Evolutionary conservation across 2,329 filamentous ascomycete species (phyloP).

Genomic region (Apiospora koreana): DNA sequence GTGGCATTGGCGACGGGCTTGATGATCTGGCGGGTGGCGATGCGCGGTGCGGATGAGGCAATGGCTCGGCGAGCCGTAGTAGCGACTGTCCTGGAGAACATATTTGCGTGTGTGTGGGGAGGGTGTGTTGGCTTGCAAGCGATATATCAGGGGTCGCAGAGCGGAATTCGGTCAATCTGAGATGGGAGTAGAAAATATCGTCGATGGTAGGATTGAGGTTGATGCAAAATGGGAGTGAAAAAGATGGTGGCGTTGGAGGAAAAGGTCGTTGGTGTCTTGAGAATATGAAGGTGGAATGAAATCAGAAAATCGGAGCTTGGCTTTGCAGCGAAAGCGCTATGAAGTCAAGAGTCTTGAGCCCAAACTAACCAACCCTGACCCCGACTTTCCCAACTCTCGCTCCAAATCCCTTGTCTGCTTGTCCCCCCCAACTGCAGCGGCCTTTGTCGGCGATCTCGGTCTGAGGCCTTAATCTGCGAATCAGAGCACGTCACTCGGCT

Average conservation of each 20-base stretch:
- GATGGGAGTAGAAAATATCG: slow-evolving; percentile 32
- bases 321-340: slow-evolving; percentile 7
- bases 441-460: slow-evolving; percentile 37
- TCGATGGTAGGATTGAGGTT: slow-evolving; percentile 21
- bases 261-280: slow-evolving; percentile 10
- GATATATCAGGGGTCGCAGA: slow-evolving; percentile 20
- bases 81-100: slow-evolving; percentile 20
- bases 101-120: slow-evolving; percentile 11
- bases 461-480: slow-evolving; percentile 27
- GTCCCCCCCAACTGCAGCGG: slow-evolving; percentile 16
- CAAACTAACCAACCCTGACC: neutral
- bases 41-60: slow-evolving; percentile 41
- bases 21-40: slow-evolving; percentile 42
- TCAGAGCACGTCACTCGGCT: slow-evolving; percentile 23
- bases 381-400: slow-evolving; percentile 2
- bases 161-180: neutral
- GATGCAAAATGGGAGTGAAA: neutral
- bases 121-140: neutral
- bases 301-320: slow-evolving; percentile 13
- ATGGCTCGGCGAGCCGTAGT: slow-evolving; percentile 41
- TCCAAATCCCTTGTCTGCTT: neutral
- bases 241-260: neutral
- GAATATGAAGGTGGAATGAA: slow-evolving; percentile 8
- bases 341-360: slow-evolving; percentile 4
- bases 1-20: slow-evolving; percentile 39